Evolutionary conservation across 495 filamentous ascomycete genomes (phyloP), one percentile per base, ranked within the genome.

Genomic region (Aspergillus affinis): DNA sequence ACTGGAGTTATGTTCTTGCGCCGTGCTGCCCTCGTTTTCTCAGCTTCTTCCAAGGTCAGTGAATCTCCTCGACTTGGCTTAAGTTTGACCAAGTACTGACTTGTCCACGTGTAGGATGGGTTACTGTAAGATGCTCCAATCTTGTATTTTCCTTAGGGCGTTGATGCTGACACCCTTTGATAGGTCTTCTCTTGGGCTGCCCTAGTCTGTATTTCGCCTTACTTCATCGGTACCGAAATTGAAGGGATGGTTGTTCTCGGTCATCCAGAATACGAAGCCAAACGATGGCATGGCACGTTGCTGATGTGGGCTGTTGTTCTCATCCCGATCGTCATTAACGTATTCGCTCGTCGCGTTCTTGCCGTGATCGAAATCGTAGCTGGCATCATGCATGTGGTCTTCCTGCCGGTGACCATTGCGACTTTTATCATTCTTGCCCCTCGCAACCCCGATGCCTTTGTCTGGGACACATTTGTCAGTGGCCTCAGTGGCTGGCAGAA

Each of bases 251-350:
- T 81, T 46, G 65, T 78, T 13, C 61, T 85, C 13, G 74, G 73
- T 47, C 36, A 81, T 47, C 72, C 77, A 2, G 53, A 62, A 3
- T 84, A 81, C 62, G 67, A 69, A 3, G 64, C 68, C 9, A 59
- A 81, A 32, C 62, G 75, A 13, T 82, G 77, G 70, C 79, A 81
- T 17, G 76, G 77, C 21, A 79, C 81, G 0, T 65, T 84, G n/a
- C 65, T 84, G 26, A 74, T 79, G 65, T 81, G 72, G 70, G 77
- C 78, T 7, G 69, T 79, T 4, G 61, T 77, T 5, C 29, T 74
- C 4, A 64, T 79, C 18, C 64, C 74, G 0, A 66, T 78, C 8
- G 48, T 75, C 15, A 62, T 79, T 50, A 84, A 84, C 60, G 69
- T 77, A n/a, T 75, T 72, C 52, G 68, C 72, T 27, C 71, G 72